Evolutionary conservation across 2,329 filamentous ascomycete species (phyloP).

Genomic region (Cadophora malorum): DNA sequence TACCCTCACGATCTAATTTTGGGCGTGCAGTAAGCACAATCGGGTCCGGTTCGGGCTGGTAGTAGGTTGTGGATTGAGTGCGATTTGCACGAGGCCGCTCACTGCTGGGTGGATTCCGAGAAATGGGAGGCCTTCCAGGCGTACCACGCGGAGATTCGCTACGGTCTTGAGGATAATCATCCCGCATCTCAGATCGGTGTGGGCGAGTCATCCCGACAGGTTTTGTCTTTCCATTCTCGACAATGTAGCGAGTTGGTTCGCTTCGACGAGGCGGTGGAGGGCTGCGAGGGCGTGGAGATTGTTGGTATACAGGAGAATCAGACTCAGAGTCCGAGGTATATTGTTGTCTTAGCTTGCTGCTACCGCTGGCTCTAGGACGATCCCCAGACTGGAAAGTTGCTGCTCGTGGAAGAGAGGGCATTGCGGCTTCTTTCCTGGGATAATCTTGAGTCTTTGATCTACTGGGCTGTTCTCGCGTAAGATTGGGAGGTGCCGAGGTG

Average conservation of each 20-base stretch:
- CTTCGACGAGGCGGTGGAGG: conserved; percentile 30
- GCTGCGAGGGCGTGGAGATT: conserved; percentile 32
- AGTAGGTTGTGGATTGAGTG: conserved; percentile 14
- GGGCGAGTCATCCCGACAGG: conserved; percentile 25
- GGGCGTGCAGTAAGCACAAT: conserved; percentile 24
- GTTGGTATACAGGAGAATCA: conserved; percentile 30
- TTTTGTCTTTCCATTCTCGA: conserved; percentile 36
- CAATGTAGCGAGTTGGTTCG: conserved; percentile 38
- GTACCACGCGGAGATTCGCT: conserved; percentile 27
- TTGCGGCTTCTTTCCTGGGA: conserved; percentile 32
- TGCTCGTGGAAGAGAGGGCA: conserved; percentile 42
- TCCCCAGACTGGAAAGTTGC: conserved; percentile 38
- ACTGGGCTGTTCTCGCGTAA: conserved; percentile 37
- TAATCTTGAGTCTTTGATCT: conserved; percentile 44
- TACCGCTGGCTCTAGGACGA: conserved; percentile 29
- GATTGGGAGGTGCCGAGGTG: conserved; percentile 40
- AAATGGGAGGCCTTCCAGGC: conserved; percentile 23
- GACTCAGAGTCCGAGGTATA: conserved; percentile 33
- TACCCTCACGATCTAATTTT: conserved; percentile 22
- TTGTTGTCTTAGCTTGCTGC: conserved; percentile 37
- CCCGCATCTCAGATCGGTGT: conserved; percentile 27
- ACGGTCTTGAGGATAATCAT: conserved; percentile 23
- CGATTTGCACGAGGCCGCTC: conserved; percentile 21
- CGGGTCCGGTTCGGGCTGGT: conserved; percentile 20
- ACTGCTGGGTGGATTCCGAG: conserved; percentile 25